A percentile compares a stretch with the other conserved stretches of the same genome.
Conservation (phyloP, 805 yeast genomes). For the Myxozyma sirexii region DNA sequence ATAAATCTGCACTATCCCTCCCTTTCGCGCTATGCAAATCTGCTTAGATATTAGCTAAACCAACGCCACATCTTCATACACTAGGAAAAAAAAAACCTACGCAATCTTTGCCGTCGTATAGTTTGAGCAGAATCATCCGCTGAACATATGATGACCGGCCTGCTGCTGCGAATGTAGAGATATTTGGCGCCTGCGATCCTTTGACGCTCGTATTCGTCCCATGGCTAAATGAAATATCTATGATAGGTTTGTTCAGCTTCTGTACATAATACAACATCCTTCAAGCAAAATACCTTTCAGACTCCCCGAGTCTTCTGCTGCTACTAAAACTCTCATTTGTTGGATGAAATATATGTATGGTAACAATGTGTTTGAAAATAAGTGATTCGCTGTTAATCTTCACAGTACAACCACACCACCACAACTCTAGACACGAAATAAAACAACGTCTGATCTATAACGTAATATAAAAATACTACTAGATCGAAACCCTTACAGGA, state of each 20-base stretch:
- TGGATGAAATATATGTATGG: too few species aligned
- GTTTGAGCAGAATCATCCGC: constrained; percentile 24
- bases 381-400: too few species aligned
- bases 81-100: constrained; percentile 42
- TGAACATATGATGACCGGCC: constrained; percentile 42
- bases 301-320: constrained; percentile 57
- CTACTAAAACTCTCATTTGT: constrained; percentile 48
- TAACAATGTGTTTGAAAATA: too few species aligned
- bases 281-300: constrained; percentile 49
- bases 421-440: too few species aligned
- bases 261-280: too few species aligned
- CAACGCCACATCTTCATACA: too few species aligned
- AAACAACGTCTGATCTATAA: too few species aligned
- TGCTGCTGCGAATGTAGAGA: constrained; percentile 48
- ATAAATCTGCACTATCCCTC: constrained; percentile 36
- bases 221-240: constrained; percentile 59
- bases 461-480: too few species aligned
- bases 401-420: too few species aligned
- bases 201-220: constrained; percentile 82
- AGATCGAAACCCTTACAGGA: too few species aligned
- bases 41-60: constrained; percentile 5
- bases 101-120: constrained; percentile 41
- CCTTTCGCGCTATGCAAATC: constrained; percentile 37
- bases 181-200: constrained; percentile 64
- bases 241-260: too few species aligned